Base-by-base conservation (phyloP, 495 filamentous ascomycete species). In the Aspergillus heteromorphus region DNA sequence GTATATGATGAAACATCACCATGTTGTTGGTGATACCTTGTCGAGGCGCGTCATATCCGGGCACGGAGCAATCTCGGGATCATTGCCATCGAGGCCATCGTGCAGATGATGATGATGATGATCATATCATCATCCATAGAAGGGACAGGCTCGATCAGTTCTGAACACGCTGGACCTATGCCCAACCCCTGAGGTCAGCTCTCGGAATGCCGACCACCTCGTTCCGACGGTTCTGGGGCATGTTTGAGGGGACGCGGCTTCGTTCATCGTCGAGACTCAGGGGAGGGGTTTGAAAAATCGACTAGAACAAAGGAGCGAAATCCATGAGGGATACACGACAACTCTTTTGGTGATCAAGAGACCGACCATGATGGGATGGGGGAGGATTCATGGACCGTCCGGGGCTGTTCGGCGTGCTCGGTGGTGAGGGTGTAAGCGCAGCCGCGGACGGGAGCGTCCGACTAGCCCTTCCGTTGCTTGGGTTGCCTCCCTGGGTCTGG, bases 341-440 rank as follows among this genome's bases (percentile, higher is more conserved):
- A 10, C 13, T 34, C 13, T 14, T 34, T 10, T 34, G 9, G 11
- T 34, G 13, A 38, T 38, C 2, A n/a, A n/a, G 34, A n/a, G 34
- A 14, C 11, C 13, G 34, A 7, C 23, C 23, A 27, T n/a, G 29
- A 6, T 10, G 29, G 8, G 31, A 36, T 36, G 31, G 31, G 31
- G 8, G 31, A 13, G 16, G 20, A 23, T 6, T 9, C 40, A 17
- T 36, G 20, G 6, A 16, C 21, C 11, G 8, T 36, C 11, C 20
- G 31, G 21, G 11, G 42, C 21, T 45, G 42, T 14, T 25, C 19
- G 43, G 1, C 17, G 45, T 51, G 40, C 45, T 30, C 20, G 16
- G 48, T 56, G 50, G 61, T 51, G 57, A 58, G 57, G 57, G 51
- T 49, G 55, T 50, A 61, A 62, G 54, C 62, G 58, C 56, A 63